phyloP scores from a whole-genome alignment of 495 filamentous ascomycete species.

The Neurospora terricola region DNA sequence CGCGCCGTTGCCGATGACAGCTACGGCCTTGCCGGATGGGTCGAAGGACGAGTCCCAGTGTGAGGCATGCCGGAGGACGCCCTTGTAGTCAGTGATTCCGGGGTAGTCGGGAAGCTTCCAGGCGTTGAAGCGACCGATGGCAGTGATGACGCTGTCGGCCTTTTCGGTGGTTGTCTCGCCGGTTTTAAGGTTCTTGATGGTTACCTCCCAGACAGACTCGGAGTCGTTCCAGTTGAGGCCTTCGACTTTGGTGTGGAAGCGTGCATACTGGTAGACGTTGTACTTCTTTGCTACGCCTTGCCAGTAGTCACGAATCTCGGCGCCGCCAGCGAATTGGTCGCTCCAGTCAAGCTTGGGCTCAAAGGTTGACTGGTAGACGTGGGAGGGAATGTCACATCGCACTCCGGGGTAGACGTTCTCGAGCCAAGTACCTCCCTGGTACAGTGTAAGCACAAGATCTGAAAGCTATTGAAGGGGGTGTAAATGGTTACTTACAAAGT shows the following conservation, averaged over 20 bases:
- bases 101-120: slow-evolving; percentile 48
- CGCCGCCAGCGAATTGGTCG: slow-evolving; percentile 51
- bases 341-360: slow-evolving; percentile 57
- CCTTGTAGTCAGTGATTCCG: slow-evolving; percentile 46
- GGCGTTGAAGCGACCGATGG: slow-evolving; percentile 45
- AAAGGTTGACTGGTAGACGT: slow-evolving; percentile 61
- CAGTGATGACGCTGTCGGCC: slow-evolving; percentile 44
- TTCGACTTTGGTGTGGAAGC: slow-evolving; percentile 40
- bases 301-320: slow-evolving; percentile 59
- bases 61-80: slow-evolving; percentile 42
- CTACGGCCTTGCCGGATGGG: slow-evolving; percentile 33
- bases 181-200: slow-evolving; percentile 19
- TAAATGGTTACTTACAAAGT: slow-evolving; percentile 41
- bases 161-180: slow-evolving; percentile 25
- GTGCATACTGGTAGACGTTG: slow-evolving; percentile 48
- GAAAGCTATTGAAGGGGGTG: too few species aligned
- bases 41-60: slow-evolving; percentile 45
- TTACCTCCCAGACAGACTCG: slow-evolving; percentile 42
- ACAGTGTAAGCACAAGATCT: too few species aligned
- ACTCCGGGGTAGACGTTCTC: slow-evolving; percentile 64
- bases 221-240: slow-evolving; percentile 43
- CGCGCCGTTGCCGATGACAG: slow-evolving; percentile 52
- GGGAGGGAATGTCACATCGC: slow-evolving; percentile 60
- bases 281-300: slow-evolving; percentile 49
- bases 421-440: slow-evolving; percentile 57